These are phyloP conservation scores for Fusarium sp. DNA, from an alignment of 2,329 filamentous ascomycete genomes.

Conservation along the genomic window DNA sequence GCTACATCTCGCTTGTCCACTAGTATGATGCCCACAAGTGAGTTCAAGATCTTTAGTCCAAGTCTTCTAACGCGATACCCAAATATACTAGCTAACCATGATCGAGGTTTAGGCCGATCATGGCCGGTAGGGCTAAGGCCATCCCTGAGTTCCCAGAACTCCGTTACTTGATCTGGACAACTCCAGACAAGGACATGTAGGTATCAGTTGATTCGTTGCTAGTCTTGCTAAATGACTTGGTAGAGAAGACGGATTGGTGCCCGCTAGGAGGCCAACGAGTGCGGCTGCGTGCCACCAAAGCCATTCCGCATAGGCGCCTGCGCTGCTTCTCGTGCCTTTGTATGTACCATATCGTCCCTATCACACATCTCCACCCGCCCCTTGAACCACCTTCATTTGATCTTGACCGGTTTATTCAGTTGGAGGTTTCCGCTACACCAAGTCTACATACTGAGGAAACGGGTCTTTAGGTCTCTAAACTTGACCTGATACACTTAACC, in stretches of 20 bases:
- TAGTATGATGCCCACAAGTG: not conserved
- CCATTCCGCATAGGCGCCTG: constrained; percentile 21
- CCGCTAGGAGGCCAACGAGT: constrained; percentile 8
- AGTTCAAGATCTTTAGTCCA: not conserved
- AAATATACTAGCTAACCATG: constrained; percentile 1
- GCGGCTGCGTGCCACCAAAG: constrained; percentile 5
- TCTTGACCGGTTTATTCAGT: constrained; percentile 11
- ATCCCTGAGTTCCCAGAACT: constrained; percentile 3
- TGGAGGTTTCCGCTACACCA: constrained; percentile 1
- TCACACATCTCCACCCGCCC: constrained; percentile 41
- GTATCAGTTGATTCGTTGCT: constrained; percentile 7
- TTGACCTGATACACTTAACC: constrained; percentile 30
- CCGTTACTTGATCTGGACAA: not conserved
- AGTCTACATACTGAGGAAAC: constrained; percentile 8
- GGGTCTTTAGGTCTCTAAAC: constrained; percentile 16
- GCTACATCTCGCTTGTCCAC: not conserved
- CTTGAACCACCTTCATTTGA: constrained; percentile 38
- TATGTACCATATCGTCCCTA: constrained; percentile 19
- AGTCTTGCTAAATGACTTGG: not conserved
- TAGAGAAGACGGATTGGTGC: constrained; percentile 3
- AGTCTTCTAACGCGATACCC: not conserved
- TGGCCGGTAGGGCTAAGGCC: constrained; percentile 13
- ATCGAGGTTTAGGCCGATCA: constrained; percentile 25
- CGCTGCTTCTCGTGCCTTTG: constrained; percentile 8
- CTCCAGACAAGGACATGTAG: constrained; percentile 1